phyloP scores from a whole-genome alignment of 441 rosid genomes.

The Pelargonium australe region DNA sequence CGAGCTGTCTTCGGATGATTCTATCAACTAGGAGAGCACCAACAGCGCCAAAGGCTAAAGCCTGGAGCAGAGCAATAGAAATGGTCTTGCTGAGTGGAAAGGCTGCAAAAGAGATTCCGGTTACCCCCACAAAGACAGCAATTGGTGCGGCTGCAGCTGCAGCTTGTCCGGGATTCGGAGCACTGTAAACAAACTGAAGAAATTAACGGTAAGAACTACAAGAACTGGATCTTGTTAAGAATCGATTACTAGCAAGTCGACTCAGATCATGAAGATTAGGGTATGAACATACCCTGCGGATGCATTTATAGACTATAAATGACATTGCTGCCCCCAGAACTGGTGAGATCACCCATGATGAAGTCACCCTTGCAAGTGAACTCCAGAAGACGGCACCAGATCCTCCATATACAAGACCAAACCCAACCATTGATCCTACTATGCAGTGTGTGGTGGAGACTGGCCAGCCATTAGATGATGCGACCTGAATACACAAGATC shows the following conservation, averaged over 20 bases:
- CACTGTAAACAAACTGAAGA: constrained; percentile 92
- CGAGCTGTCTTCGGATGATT: constrained; percentile 72
- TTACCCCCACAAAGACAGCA: constrained; percentile 76
- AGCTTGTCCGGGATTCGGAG: constrained; percentile 94
- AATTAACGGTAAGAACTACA: constrained; percentile 14
- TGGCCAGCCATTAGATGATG: constrained; percentile 93
- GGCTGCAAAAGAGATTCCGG: constrained; percentile 80
- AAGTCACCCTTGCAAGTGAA: constrained; percentile 78
- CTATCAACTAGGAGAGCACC: constrained; percentile 71
- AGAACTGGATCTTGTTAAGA: too few species aligned
- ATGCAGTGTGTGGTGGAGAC: constrained; percentile 98
- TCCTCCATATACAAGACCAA: constrained; percentile 92
- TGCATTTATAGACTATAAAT: constrained; percentile 89
- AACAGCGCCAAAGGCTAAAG: constrained; percentile 75
- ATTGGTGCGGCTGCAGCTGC: constrained; percentile 94
- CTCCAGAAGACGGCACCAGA: constrained; percentile 94
- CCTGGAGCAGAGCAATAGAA: constrained; percentile 59
- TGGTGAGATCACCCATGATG: constrained; percentile 98
- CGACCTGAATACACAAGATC: constrained; percentile 45
- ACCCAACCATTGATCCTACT: constrained; percentile 97
- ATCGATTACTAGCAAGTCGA: neutral
- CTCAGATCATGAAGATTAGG: neutral
- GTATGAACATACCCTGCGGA: constrained; percentile 8
- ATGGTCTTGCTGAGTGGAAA: constrained; percentile 72
- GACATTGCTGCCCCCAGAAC: constrained; percentile 79